Evolutionary conservation across 1,284 basidiomycete genomes (phyloP).

Genomic region (Volvariella volvacea): DNA sequence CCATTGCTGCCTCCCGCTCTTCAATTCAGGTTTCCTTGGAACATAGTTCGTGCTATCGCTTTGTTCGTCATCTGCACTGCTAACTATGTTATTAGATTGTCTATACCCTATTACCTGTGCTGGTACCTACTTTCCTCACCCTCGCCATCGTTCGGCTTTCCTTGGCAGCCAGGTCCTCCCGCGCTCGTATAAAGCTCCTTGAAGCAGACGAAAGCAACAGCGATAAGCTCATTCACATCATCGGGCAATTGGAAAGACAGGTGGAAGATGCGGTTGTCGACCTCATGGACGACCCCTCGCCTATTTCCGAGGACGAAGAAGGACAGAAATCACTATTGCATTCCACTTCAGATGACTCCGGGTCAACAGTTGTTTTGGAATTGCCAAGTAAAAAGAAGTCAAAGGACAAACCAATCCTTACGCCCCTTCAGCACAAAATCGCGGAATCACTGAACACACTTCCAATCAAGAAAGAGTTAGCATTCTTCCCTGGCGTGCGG

Average conservation of each 20-base stretch:
- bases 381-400: too few species aligned
- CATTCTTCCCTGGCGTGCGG: slow-evolving; percentile 47
- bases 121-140: slow-evolving; percentile 55
- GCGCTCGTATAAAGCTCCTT: slow-evolving; percentile 51
- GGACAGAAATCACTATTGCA: too few species aligned
- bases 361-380: too few species aligned
- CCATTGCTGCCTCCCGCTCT: slow-evolving; percentile 60
- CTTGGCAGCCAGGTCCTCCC: slow-evolving; percentile 47
- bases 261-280: slow-evolving; percentile 52
- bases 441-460: slow-evolving; percentile 54
- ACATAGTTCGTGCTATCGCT: slow-evolving; percentile 46
- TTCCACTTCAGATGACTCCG: too few species aligned
- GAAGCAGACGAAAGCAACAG: slow-evolving; percentile 41
- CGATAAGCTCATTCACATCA: slow-evolving; percentile 41
- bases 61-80: background rate
- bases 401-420: slow-evolving; percentile 45
- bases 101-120: slow-evolving; percentile 49
- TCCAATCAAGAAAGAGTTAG: slow-evolving; percentile 62
- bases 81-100: slow-evolving; percentile 32
- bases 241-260: slow-evolving; percentile 50
- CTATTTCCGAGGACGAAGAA: slow-evolving; percentile 12
- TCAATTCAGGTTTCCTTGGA: slow-evolving; percentile 62
- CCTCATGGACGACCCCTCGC: slow-evolving; percentile 25
- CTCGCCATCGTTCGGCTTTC: slow-evolving; percentile 45
- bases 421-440: slow-evolving; percentile 45